Conservation (phyloP, 768 basidiomycete species). For the Trametopsis cervina region DNA sequence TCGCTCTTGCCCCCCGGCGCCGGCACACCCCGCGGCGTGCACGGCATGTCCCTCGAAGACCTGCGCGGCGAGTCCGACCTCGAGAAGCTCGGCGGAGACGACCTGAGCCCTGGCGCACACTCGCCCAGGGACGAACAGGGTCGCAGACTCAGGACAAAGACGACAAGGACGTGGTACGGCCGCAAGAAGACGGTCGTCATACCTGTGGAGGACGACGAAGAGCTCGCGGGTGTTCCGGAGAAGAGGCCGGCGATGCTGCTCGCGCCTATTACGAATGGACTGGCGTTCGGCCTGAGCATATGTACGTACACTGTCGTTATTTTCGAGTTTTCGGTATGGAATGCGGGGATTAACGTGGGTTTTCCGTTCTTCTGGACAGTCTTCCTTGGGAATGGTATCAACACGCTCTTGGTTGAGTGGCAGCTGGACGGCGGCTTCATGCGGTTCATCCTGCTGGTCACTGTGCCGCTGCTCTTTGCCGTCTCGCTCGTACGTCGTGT, state of each 20-base stretch:
- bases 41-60: conserved; percentile 18
- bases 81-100: conserved; percentile 16
- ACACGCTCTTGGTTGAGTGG: conserved; percentile 50
- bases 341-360: neutral
- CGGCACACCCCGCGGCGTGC: conserved; percentile 23
- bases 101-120: neutral
- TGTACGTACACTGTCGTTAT: conserved; percentile 18
- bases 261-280: conserved; percentile 30
- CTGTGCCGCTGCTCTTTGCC: conserved; percentile 36
- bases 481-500: conserved; percentile 34
- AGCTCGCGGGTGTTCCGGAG: conserved; percentile 17
- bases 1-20: conserved; percentile 10
- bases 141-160: conserved; percentile 12
- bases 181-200: conserved; percentile 37
- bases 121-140: conserved; percentile 2
- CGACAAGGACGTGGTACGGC: conserved; percentile 50
- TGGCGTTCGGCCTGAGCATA: conserved; percentile 27
- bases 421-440: conserved; percentile 38
- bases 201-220: conserved; percentile 23
- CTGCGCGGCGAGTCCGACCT: conserved; percentile 15
- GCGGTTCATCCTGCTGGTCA: conserved; percentile 36
- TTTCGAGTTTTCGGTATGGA: neutral
- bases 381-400: conserved; percentile 60
- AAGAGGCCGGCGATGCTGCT: conserved; percentile 27
- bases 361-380: conserved; percentile 31